Conservation (phyloP, 148 eudicot species). For the Rhododendron kiyosumense region DNA sequence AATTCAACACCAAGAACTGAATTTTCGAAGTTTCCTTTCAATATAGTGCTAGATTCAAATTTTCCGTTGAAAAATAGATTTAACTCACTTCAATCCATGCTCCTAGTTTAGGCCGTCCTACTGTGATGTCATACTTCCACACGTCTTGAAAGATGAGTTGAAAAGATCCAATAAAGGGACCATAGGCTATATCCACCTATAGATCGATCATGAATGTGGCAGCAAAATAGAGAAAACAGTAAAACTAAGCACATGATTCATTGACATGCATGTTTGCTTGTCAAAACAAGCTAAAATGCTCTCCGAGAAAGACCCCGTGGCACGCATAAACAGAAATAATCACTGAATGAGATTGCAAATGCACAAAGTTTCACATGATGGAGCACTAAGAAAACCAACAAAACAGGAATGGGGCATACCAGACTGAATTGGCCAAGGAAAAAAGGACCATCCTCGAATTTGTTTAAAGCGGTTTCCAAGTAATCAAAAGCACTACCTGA, state of each 20-base stretch:
- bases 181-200: conserved; percentile 64
- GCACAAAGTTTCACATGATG: background rate
- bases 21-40: background rate
- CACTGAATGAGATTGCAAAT: background rate
- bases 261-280: background rate
- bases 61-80: background rate
- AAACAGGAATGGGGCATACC: conserved; percentile 23
- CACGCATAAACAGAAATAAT: background rate
- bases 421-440: conserved; percentile 83
- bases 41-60: background rate
- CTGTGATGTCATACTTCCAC: conserved; percentile 52
- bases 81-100: conserved; percentile 60
- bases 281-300: background rate
- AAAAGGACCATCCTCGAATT: conserved; percentile 74
- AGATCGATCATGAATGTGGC: background rate
- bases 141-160: conserved; percentile 49
- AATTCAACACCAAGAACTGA: background rate
- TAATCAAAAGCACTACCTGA: conserved; percentile 60
- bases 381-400: background rate
- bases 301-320: background rate
- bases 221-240: background rate
- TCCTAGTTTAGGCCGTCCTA: conserved; percentile 53
- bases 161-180: conserved; percentile 64
- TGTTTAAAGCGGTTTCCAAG: conserved; percentile 60
- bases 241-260: no score